Evolutionary conservation across 1,284 basidiomycete species (phyloP).

Genomic region (Austroboletus olivaceoglutinosus): DNA sequence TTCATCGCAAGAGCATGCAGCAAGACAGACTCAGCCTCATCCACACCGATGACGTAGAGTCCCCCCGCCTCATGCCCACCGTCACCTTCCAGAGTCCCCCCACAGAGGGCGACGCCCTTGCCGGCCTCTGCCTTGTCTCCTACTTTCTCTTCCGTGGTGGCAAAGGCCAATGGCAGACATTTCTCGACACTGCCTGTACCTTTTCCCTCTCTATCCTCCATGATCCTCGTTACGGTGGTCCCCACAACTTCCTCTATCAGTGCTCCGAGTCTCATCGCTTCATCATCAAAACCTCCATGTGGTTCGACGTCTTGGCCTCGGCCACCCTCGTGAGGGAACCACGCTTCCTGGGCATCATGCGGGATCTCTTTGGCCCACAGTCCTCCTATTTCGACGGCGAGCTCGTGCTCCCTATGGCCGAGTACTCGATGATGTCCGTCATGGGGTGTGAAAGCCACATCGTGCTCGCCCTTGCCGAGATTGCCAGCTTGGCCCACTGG

Average conservation of each 20-base stretch:
- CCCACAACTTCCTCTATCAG: slow-evolving; percentile 45
- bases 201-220: slow-evolving; percentile 52
- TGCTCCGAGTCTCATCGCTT: slow-evolving; percentile 55
- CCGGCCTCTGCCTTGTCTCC: slow-evolving; percentile 70
- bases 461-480: slow-evolving; percentile 75
- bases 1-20: slow-evolving; percentile 30
- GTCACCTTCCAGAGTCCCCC: slow-evolving; percentile 24
- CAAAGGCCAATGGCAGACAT: slow-evolving; percentile 61
- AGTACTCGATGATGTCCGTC: slow-evolving; percentile 67
- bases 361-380: slow-evolving; percentile 51
- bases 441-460: slow-evolving; percentile 84
- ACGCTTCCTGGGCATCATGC: slow-evolving; percentile 55
- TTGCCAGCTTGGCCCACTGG: slow-evolving; percentile 64
- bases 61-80: slow-evolving; percentile 31
- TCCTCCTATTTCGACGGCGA: slow-evolving; percentile 30
- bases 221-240: slow-evolving; percentile 31
- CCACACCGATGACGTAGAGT: slow-evolving; percentile 28
- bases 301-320: slow-evolving; percentile 81
- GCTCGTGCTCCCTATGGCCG: slow-evolving; percentile 19
- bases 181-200: slow-evolving; percentile 54
- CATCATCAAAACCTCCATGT: slow-evolving; percentile 77
- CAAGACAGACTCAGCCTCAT: slow-evolving; percentile 13
- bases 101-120: slow-evolving; percentile 68
- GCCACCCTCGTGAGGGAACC: slow-evolving; percentile 62
- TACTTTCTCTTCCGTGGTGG: slow-evolving; percentile 74